These are phyloP conservation scores for Phyllosticta ampelicida DNA, from an alignment of 2,329 filamentous ascomycete species.

Conservation along the genomic window DNA sequence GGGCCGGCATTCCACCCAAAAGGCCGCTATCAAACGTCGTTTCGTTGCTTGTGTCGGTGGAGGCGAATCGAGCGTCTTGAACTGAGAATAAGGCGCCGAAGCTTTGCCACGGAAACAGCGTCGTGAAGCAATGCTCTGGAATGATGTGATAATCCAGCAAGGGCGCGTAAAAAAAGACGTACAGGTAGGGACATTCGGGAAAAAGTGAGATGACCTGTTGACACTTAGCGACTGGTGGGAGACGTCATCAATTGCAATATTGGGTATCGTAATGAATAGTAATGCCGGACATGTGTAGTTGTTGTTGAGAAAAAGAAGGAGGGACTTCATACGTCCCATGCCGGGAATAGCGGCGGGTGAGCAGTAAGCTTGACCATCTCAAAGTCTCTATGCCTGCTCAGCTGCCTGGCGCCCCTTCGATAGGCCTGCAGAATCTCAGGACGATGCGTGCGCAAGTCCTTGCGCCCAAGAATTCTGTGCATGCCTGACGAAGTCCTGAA, in stretches of 20 bases:
- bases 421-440: constrained; percentile 53
- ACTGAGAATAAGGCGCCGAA: constrained; percentile 28
- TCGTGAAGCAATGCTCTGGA: constrained; percentile 27
- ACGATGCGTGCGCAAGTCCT: constrained; percentile 37
- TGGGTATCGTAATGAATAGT: background rate
- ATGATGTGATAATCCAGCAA: constrained; percentile 27
- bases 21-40: constrained; percentile 21
- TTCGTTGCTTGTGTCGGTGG: constrained; percentile 18
- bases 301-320: background rate
- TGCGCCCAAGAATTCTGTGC: constrained; percentile 44
- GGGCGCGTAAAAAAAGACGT: constrained; percentile 27
- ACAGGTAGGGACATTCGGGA: constrained; percentile 26
- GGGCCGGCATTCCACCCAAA: constrained; percentile 8
- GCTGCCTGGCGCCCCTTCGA: constrained; percentile 55
- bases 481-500: constrained; percentile 59
- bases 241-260: background rate
- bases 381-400: constrained; percentile 64
- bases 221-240: constrained; percentile 18
- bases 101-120: constrained; percentile 28
- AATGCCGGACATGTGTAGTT: background rate
- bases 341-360: constrained; percentile 27
- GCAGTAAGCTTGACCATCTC: constrained; percentile 54
- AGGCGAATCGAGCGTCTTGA: constrained; percentile 28
- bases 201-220: constrained; percentile 27
- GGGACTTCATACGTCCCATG: constrained; percentile 29